A percentile compares a stretch with the other conserved stretches of the same genome.
These are phyloP conservation scores for Hericium alpestre DNA, from an alignment of 768 basidiomycete species.

Conservation along the genomic window DNA sequence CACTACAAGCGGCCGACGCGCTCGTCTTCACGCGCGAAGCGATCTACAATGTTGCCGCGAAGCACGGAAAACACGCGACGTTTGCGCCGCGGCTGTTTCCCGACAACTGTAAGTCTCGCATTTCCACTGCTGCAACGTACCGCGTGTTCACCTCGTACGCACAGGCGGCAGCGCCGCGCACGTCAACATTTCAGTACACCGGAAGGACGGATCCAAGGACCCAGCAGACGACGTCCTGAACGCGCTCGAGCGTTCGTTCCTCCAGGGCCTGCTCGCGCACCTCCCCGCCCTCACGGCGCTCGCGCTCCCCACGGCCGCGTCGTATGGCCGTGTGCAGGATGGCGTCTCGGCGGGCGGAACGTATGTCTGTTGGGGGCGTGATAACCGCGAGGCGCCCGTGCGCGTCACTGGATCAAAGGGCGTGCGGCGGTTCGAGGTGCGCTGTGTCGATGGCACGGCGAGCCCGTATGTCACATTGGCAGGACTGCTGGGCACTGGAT, in stretches of 20 bases:
- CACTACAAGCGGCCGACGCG: conserved; percentile 58
- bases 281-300: conserved; percentile 48
- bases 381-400: conserved; percentile 57
- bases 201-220: conserved; percentile 13
- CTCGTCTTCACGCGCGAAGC: conserved; percentile 58
- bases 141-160: not conserved
- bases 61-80: conserved; percentile 56
- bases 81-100: conserved; percentile 46
- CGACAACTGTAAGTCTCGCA: conserved; percentile 25
- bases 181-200: conserved; percentile 55
- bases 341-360: conserved; percentile 67
- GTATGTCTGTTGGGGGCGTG: conserved; percentile 55
- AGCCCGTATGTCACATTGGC: conserved; percentile 54
- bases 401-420: conserved; percentile 40
- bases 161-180: conserved; percentile 49
- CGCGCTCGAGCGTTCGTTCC: conserved; percentile 44
- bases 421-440: conserved; percentile 54
- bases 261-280: conserved; percentile 48
- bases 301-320: conserved; percentile 46
- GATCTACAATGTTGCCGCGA: conserved; percentile 52
- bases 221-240: conserved; percentile 23
- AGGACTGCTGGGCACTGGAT: conserved; percentile 42
- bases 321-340: conserved; percentile 55
- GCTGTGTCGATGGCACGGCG: conserved; percentile 51
- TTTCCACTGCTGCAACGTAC: not conserved